Conservation (phyloP, 352 stramenopile genomes). For the Blastocystis sp. region DNA sequence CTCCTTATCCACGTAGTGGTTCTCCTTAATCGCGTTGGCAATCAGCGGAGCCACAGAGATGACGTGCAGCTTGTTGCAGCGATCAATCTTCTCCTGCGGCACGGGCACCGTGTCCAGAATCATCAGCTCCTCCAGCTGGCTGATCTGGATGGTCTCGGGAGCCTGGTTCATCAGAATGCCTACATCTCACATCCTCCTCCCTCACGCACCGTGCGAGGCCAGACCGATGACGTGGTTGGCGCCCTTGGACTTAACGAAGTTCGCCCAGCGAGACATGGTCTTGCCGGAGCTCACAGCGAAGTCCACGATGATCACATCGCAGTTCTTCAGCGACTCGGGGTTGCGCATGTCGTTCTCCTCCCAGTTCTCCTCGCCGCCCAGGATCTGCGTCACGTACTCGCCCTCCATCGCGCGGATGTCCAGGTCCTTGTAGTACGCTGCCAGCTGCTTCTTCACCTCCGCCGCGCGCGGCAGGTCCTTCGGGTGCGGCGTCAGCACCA, state of each 20-base stretch:
- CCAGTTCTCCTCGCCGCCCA: constrained; percentile 75
- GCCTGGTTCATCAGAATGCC: constrained; percentile 66
- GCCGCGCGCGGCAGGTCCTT: constrained; percentile 71
- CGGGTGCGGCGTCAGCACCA: constrained; percentile 71
- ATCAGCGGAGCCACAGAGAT: constrained; percentile 70
- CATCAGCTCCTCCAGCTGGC: constrained; percentile 69
- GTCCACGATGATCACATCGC: constrained; percentile 99
- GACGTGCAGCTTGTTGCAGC: constrained; percentile 69
- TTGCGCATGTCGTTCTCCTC: constrained; percentile 96
- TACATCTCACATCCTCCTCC: not conserved
- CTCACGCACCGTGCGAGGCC: constrained; percentile 91
- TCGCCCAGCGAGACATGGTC: constrained; percentile 91
- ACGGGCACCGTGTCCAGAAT: constrained; percentile 71
- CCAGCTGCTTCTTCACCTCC: constrained; percentile 85
- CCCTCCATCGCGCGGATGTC: constrained; percentile 69
- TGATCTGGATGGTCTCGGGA: constrained; percentile 64
- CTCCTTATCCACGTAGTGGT: constrained; percentile 56
- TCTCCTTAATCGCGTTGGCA: constrained; percentile 31
- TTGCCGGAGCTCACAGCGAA: constrained; percentile 99
- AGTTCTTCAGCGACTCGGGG: constrained; percentile 93
- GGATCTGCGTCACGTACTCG: constrained; percentile 71
- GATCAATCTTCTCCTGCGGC: constrained; percentile 69
- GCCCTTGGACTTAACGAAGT: constrained; percentile 89
- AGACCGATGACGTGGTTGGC: constrained; percentile 95
- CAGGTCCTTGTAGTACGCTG: constrained; percentile 78